A percentile compares a stretch with the other conserved stretches of the same genome.
Conservation (phyloP, 164 flowering plant genomes). For the Stephania japonica region DNA sequence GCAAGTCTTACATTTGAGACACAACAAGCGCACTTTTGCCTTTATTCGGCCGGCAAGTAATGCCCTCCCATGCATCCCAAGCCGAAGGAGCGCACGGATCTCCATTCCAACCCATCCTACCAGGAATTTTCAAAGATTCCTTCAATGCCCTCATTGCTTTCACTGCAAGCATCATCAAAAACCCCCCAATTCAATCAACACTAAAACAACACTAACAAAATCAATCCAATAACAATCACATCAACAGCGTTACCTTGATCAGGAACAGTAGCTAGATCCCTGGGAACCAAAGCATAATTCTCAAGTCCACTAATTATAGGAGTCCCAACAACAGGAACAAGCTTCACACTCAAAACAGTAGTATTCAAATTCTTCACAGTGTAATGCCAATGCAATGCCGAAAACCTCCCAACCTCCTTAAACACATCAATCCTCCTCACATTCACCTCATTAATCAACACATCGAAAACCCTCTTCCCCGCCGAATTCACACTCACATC, state of each 20-base stretch:
- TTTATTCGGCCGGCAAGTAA: slow-evolving; percentile 64
- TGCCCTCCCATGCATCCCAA: slow-evolving; percentile 99
- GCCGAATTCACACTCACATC: slow-evolving; percentile 49
- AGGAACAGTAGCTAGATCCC: slow-evolving; percentile 64
- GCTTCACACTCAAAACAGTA: slow-evolving; percentile 52
- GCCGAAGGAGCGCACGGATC: slow-evolving; percentile 96
- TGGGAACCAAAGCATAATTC: slow-evolving; percentile 87
- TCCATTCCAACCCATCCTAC: slow-evolving; percentile 99
- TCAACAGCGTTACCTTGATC: slow-evolving; percentile 55
- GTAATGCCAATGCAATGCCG: slow-evolving; percentile 62
- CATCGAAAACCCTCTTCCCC: slow-evolving; percentile 82
- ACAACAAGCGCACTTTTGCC: slow-evolving; percentile 57
- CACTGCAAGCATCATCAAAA: slow-evolving; percentile 36
- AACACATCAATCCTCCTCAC: slow-evolving; percentile 69
- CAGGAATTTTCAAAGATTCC: slow-evolving; percentile 74
- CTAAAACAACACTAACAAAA: not conserved
- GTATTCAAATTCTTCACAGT: slow-evolving; percentile 69
- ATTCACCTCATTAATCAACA: slow-evolving; percentile 56
- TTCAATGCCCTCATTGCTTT: slow-evolving; percentile 81
- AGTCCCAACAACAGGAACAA: slow-evolving; percentile 61
- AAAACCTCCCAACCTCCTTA: slow-evolving; percentile 64
- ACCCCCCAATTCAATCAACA: not conserved
- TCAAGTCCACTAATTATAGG: slow-evolving; percentile 78
- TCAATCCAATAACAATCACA: not conserved
- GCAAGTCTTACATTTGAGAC: slow-evolving; percentile 64